Conservation (phyloP, 345 rosid species). For the Sapria himalayana region DNA sequence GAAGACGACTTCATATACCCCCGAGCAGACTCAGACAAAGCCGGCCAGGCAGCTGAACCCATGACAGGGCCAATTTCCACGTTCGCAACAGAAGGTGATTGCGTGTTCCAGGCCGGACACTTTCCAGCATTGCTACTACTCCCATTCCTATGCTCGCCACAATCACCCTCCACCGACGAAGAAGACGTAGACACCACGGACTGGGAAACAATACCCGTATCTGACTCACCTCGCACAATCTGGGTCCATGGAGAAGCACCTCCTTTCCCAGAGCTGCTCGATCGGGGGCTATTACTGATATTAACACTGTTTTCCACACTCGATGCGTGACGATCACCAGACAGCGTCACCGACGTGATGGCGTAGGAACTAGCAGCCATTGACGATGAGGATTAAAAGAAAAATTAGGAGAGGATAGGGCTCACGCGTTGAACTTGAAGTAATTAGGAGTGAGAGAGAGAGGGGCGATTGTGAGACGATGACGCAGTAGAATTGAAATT, state of each 20-base stretch:
- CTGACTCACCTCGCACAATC: conserved; percentile 24
- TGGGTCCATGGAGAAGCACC: conserved; percentile 23
- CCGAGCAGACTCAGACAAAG: conserved; percentile 38
- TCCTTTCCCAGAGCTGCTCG: conserved; percentile 6
- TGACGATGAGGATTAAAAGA: background rate
- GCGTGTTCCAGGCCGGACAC: conserved; percentile 57
- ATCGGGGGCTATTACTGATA: conserved; percentile 8
- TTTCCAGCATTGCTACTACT: conserved; percentile 33
- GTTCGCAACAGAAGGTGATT: conserved; percentile 22
- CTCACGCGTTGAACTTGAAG: too few species aligned
- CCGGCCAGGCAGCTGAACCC: conserved; percentile 50
- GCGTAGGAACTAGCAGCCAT: background rate
- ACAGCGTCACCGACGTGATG: conserved; percentile 8
- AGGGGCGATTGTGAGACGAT: too few species aligned
- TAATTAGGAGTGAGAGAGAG: too few species aligned
- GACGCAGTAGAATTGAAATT: too few species aligned
- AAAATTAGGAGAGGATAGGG: too few species aligned
- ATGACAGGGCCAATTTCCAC: conserved; percentile 33
- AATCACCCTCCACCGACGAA: conserved; percentile 20
- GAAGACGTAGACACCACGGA: conserved; percentile 9
- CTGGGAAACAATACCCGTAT: conserved; percentile 10
- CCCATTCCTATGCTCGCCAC: conserved; percentile 15
- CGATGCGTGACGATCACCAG: too few species aligned
- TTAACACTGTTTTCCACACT: too few species aligned
- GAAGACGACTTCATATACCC: conserved; percentile 18